Evolutionary conservation across 2,329 filamentous ascomycete species (phyloP).

Genomic region (Penicillium janthinellum): DNA sequence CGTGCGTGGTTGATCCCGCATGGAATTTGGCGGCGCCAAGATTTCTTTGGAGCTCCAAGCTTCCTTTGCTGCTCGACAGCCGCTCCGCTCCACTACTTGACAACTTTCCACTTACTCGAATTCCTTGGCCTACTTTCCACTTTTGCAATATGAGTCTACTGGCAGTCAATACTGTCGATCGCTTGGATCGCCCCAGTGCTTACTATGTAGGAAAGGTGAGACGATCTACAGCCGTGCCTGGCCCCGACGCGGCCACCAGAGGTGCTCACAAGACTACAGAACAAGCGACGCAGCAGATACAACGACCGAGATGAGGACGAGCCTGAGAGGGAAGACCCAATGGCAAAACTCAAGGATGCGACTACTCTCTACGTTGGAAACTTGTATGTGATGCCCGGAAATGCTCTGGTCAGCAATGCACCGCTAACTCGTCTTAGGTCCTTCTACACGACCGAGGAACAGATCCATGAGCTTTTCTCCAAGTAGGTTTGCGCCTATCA

Average conservation of each 20-base stretch:
- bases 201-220: conserved; percentile 84
- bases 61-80: conserved; percentile 22
- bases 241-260: neutral
- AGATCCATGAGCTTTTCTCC: conserved; percentile 94
- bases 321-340: conserved; percentile 51
- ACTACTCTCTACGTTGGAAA: conserved; percentile 98
- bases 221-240: conserved; percentile 9
- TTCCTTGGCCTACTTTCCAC: neutral
- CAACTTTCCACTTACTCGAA: neutral
- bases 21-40: conserved; percentile 30
- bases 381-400: conserved; percentile 61
- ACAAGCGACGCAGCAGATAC: conserved; percentile 69
- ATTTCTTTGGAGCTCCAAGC: conserved; percentile 26
- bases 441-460: conserved; percentile 98
- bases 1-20: conserved; percentile 21
- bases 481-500: conserved; percentile 59
- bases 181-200: conserved; percentile 90
- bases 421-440: conserved; percentile 58
- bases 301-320: conserved; percentile 57
- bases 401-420: conserved; percentile 12
- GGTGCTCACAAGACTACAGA: conserved; percentile 49
- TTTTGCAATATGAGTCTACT: conserved; percentile 31
- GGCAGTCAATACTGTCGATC: conserved; percentile 69
- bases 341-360: conserved; percentile 81
- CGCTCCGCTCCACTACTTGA: conserved; percentile 5